phyloP scores from a whole-genome alignment of 2,329 filamentous ascomycete genomes.

The Aplosporella prunicola region DNA sequence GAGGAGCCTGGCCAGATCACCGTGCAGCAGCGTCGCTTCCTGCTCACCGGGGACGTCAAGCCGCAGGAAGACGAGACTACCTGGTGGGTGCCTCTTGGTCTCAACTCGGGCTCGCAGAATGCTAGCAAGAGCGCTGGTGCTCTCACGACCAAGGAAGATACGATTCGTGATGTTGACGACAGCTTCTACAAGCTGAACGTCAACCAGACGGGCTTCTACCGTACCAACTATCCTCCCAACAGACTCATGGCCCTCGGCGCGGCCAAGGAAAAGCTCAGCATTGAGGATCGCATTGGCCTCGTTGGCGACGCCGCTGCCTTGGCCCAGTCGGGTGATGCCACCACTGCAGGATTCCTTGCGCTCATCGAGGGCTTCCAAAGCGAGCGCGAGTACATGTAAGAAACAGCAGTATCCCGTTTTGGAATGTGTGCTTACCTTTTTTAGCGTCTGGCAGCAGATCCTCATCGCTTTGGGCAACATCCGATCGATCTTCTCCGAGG shows the following conservation, averaged over 20 bases:
- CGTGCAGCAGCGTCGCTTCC: slow-evolving; percentile 78
- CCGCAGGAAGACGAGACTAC: slow-evolving; percentile 81
- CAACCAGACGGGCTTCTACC: slow-evolving; percentile 80
- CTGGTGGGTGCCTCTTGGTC: slow-evolving; percentile 90
- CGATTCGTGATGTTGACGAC: slow-evolving; percentile 62
- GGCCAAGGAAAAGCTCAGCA: slow-evolving; percentile 64
- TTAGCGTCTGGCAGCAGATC: slow-evolving; percentile 73
- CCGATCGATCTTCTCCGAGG: slow-evolving; percentile 75
- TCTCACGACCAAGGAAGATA: slow-evolving; percentile 67
- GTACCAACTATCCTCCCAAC: slow-evolving; percentile 84
- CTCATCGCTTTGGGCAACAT: slow-evolving; percentile 66
- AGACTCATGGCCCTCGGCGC: slow-evolving; percentile 72
- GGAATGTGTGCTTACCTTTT: slow-evolving; percentile 7
- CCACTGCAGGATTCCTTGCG: slow-evolving; percentile 69
- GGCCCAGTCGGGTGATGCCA: slow-evolving; percentile 76
- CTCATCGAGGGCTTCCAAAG: slow-evolving; percentile 75
- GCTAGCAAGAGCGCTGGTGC: slow-evolving; percentile 56
- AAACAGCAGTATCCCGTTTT: neutral
- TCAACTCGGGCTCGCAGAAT: slow-evolving; percentile 60
- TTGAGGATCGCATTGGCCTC: slow-evolving; percentile 86
- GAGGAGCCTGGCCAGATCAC: slow-evolving; percentile 77
- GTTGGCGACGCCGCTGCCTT: slow-evolving; percentile 84
- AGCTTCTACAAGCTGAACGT: slow-evolving; percentile 92
- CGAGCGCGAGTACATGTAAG: slow-evolving; percentile 69
- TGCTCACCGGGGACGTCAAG: slow-evolving; percentile 84